Base-by-base conservation (phyloP, 305 asterid genomes). In the Fraxinus sp. region DNA sequence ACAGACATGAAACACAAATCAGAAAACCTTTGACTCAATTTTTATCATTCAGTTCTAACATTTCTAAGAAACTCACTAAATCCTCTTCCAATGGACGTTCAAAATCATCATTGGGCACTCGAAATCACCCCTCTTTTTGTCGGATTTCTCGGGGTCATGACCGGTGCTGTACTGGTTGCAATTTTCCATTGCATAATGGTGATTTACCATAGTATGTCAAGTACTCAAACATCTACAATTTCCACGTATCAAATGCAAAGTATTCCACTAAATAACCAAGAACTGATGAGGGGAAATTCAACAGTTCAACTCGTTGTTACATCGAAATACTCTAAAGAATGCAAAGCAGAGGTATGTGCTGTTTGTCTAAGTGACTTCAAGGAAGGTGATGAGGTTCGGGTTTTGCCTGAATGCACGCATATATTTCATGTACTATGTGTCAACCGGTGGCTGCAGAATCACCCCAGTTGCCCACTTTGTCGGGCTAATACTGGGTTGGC, bases 391-490 rank as follows among this genome's bases (percentile, higher is more conserved):
- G 89, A 52, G 62, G 8, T 52, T 4, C 22, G 62, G 62, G 22
- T 52, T 14, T 52, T 52, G 62, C 4, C 62, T 52, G 62, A 52
- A 52, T 52, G 62, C 62, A 3, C 62, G 20, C 91, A 88, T 77
- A 71, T 78, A 0, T 88, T 84, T 49, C 91, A 88, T 62, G 88
- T 83, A 0, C 5, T 77, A 5, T 86, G 91, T 13, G 79, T 87
- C 16, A 85, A 87, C 22, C 74, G 11, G 75, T 87, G 90, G 88
- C 71, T 87, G 3, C n/a, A 16, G 82, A 59, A 80, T 18, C 88
- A 85, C 52, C 43, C 52, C 20, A 81, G 82, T 39, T 87, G 87
- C 71, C 90, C 88, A 13, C 86, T 87, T 72, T 83, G 88, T 77
- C 87, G 90, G 0, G 86, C 87, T 11, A 76, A 85, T 7, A 36